phyloP scores from a whole-genome alignment of 306 rosid genomes.

The Dicorynia guianensis region DNA sequence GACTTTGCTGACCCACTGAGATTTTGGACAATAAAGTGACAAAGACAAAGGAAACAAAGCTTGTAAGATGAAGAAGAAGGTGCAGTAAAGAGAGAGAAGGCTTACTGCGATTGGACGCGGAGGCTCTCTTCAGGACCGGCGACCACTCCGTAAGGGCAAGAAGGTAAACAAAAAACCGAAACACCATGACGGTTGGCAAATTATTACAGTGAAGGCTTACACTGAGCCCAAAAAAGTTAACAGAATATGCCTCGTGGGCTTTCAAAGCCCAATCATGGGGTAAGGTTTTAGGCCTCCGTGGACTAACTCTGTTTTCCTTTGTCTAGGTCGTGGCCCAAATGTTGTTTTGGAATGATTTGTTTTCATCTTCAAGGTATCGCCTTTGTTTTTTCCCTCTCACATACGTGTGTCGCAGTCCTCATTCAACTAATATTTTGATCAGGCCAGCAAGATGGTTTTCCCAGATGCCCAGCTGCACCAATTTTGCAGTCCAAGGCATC shows the following conservation, averaged over 20 bases:
- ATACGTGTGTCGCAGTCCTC: not conserved
- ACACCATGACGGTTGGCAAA: no score
- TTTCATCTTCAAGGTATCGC: not conserved
- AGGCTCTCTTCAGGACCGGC: not conserved
- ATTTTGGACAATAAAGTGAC: not conserved
- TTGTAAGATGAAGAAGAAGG: not conserved
- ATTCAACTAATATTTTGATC: not conserved
- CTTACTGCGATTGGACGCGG: slow-evolving; percentile 33
- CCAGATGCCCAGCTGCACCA: not conserved
- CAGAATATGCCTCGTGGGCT: not conserved
- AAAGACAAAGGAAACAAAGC: not conserved
- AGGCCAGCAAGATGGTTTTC: not conserved
- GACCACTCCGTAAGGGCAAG: slow-evolving; percentile 20
- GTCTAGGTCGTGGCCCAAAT: no score
- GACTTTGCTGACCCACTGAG: slow-evolving; percentile 1
- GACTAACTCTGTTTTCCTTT: no score
- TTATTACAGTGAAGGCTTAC: not conserved
- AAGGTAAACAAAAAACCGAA: not conserved
- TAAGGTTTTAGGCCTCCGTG: no score
- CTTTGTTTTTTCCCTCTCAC: not conserved
- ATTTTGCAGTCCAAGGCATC: slow-evolving; percentile 45
- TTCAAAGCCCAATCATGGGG: no score
- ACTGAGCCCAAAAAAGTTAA: not conserved
- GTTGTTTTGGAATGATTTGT: no score
- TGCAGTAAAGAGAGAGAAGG: not conserved